phyloP scores from a whole-genome alignment of 2,329 filamentous ascomycete genomes.

The Colletotrichum liaoningense region DNA sequence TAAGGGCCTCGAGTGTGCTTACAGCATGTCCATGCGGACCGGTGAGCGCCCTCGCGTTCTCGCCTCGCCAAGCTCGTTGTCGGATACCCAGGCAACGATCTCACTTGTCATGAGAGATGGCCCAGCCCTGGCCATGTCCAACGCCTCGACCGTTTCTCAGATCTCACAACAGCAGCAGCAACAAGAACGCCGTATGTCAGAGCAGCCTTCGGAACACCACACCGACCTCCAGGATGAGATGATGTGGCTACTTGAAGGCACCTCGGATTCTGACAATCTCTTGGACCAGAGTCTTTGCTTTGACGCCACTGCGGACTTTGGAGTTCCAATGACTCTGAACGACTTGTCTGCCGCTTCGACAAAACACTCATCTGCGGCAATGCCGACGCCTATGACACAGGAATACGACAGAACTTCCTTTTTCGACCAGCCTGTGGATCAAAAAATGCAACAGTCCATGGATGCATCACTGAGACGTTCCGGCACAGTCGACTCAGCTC shows the following conservation, averaged over 20 bases:
- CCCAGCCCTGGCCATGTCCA: background rate
- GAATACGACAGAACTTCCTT: background rate
- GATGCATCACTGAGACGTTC: background rate
- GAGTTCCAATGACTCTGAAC: background rate
- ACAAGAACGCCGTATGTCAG: background rate
- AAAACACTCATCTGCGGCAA: no score
- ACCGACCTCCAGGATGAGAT: background rate
- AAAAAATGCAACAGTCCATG: background rate
- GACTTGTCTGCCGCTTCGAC: background rate
- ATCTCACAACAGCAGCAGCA: background rate
- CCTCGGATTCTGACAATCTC: background rate
- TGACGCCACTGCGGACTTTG: background rate
- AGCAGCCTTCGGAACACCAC: background rate
- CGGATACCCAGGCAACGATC: background rate
- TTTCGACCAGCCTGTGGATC: background rate
- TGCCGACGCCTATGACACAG: background rate
- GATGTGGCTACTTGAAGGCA: background rate
- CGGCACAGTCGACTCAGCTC: background rate
- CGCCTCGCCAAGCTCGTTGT: background rate
- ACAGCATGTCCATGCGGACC: conserved; percentile 21
- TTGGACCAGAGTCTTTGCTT: background rate
- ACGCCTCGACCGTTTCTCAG: background rate
- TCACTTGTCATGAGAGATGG: background rate
- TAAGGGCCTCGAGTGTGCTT: conserved; percentile 12
- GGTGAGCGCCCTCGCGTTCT: conserved; percentile 10